Conservation (phyloP, 805 yeast genomes). For the Metschnikowia chrysomelidarum region DNA sequence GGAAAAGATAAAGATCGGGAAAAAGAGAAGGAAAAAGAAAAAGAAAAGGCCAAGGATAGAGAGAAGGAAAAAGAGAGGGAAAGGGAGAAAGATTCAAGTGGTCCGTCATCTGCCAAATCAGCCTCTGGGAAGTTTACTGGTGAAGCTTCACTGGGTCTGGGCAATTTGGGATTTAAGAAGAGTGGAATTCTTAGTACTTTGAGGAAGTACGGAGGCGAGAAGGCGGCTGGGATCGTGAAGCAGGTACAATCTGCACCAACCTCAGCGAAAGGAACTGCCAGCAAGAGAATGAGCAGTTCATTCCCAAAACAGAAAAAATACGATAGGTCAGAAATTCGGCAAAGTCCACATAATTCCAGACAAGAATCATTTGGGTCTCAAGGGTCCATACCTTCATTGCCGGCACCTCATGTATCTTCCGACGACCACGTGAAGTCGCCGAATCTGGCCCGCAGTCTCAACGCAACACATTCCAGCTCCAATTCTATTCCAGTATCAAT, state of each 20-base stretch:
- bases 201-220: slow-evolving; percentile 41
- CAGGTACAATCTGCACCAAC: slow-evolving; percentile 20
- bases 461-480: background rate
- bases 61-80: too few species aligned
- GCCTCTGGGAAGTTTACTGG: slow-evolving; percentile 2
- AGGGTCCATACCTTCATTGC: slow-evolving; percentile 1
- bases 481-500: too few species aligned
- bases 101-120: too few species aligned
- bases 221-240: slow-evolving; percentile 37
- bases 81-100: too few species aligned
- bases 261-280: slow-evolving; percentile 1
- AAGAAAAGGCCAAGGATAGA: too few species aligned
- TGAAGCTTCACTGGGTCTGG: slow-evolving; percentile 12
- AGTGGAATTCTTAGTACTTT: slow-evolving; percentile 40
- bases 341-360: too few species aligned
- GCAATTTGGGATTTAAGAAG: slow-evolving; percentile 18
- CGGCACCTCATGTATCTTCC: too few species aligned
- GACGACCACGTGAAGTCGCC: slow-evolving; percentile 12
- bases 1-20: too few species aligned
- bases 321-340: too few species aligned
- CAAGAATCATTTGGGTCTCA: slow-evolving; percentile 1
- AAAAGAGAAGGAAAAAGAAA: too few species aligned
- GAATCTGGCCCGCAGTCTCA: slow-evolving; percentile 12
- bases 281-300: slow-evolving; percentile 10
- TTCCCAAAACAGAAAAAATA: background rate